phyloP scores from a whole-genome alignment of 768 basidiomycete species.

The Rhizopogon rudus region DNA sequence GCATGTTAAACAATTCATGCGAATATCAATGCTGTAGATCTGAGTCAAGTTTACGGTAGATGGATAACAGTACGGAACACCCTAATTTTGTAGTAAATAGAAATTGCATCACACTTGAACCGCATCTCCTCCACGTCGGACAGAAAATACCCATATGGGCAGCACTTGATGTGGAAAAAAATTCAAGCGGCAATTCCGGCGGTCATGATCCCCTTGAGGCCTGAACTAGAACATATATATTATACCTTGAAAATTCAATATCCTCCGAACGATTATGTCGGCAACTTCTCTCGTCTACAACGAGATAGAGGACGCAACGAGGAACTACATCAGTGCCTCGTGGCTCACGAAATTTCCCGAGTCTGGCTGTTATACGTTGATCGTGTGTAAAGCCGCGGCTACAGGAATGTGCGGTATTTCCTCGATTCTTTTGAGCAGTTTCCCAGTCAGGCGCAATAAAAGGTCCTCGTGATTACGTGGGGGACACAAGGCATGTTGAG shows the following conservation, averaged over 20 bases:
- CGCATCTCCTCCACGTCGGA: not conserved
- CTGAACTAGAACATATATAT: not conserved
- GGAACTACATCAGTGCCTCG: slow-evolving; percentile 3
- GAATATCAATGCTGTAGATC: not conserved
- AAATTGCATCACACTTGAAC: not conserved
- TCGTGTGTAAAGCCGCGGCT: slow-evolving; percentile 21
- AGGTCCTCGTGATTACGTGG: not conserved
- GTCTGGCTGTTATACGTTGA: slow-evolving; percentile 2
- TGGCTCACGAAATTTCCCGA: not conserved
- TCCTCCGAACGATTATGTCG: slow-evolving; percentile 5
- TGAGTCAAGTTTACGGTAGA: not conserved
- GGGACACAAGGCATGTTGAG: not conserved
- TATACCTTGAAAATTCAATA: not conserved
- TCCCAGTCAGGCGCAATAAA: slow-evolving; percentile 4
- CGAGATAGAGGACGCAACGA: slow-evolving; percentile 5
- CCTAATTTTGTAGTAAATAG: not conserved
- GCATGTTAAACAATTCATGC: not conserved
- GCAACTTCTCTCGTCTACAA: slow-evolving; percentile 6
- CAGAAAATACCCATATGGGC: not conserved
- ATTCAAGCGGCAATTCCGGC: not conserved
- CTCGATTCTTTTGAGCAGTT: slow-evolving; percentile 11
- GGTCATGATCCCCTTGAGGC: not conserved
- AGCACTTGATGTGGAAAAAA: not conserved
- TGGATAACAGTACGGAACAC: not conserved
- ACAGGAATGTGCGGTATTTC: slow-evolving; percentile 11